phyloP scores from a whole-genome alignment of 768 basidiomycete species.

The Leccinum subgranulosum region DNA sequence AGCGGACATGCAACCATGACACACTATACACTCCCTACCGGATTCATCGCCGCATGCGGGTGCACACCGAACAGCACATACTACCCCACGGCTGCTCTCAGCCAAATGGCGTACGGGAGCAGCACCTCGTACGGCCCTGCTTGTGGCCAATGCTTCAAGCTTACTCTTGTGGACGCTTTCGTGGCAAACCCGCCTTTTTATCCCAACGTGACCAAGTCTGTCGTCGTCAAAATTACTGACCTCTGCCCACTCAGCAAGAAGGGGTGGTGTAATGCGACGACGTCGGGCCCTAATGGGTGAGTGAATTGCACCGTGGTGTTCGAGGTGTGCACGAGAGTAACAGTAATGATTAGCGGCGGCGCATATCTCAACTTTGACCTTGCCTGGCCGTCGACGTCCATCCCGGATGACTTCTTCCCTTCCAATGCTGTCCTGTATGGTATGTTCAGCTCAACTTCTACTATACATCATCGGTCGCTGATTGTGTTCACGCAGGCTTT shows the following conservation, averaged over 20 bases:
- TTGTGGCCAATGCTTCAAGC: slow-evolving; percentile 77
- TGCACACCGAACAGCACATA: slow-evolving; percentile 62
- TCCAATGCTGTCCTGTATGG: slow-evolving; percentile 67
- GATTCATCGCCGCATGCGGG: slow-evolving; percentile 66
- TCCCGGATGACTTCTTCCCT: slow-evolving; percentile 72
- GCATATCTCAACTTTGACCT: slow-evolving; percentile 79
- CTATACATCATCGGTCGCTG: slow-evolving; percentile 18
- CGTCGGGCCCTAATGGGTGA: slow-evolving; percentile 59
- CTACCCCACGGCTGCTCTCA: slow-evolving; percentile 79
- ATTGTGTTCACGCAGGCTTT: slow-evolving; percentile 35
- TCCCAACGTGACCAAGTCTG: slow-evolving; percentile 54
- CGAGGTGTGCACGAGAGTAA: neutral
- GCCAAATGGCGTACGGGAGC: slow-evolving; percentile 77
- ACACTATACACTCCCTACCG: slow-evolving; percentile 55
- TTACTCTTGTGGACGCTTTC: slow-evolving; percentile 71
- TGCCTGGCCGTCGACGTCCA: slow-evolving; percentile 69
- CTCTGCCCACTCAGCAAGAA: slow-evolving; percentile 61
- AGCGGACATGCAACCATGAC: slow-evolving; percentile 72
- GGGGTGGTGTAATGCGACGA: slow-evolving; percentile 74
- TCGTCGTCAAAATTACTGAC: slow-evolving; percentile 79
- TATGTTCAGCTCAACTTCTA: slow-evolving; percentile 15
- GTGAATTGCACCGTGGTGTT: slow-evolving; percentile 23
- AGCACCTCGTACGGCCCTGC: slow-evolving; percentile 67
- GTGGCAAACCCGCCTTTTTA: slow-evolving; percentile 65
- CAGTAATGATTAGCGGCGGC: slow-evolving; percentile 49